Conservation (phyloP, 345 rosid genomes). For the Cochlearia excelsa region DNA sequence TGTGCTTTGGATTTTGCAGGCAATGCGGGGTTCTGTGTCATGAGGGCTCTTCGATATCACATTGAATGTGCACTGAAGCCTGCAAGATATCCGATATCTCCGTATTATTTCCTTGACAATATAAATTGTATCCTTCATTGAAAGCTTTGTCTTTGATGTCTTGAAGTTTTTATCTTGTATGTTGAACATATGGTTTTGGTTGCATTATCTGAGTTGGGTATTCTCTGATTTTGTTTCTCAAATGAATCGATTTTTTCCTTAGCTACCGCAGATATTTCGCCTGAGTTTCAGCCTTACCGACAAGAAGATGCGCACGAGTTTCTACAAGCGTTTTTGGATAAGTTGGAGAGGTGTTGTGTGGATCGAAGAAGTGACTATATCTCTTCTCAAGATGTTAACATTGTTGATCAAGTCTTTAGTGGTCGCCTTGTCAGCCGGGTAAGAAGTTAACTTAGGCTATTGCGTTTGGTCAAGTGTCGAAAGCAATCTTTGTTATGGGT, state of each 20-base stretch:
- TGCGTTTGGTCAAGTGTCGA: background rate
- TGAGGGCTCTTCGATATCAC: slow-evolving; percentile 50
- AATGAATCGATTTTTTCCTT: slow-evolving; percentile 33
- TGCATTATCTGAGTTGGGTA: background rate
- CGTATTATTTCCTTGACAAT: slow-evolving; percentile 48
- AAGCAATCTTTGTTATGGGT: background rate
- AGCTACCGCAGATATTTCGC: slow-evolving; percentile 51
- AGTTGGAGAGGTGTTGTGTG: slow-evolving; percentile 60
- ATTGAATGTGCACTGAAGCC: slow-evolving; percentile 47
- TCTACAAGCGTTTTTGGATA: slow-evolving; percentile 68
- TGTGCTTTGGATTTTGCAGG: slow-evolving; percentile 42
- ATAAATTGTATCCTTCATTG: slow-evolving; percentile 58
- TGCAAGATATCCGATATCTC: slow-evolving; percentile 48
- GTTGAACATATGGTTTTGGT: background rate
- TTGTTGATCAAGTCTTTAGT: slow-evolving; percentile 60
- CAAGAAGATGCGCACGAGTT: slow-evolving; percentile 95
- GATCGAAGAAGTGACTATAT: slow-evolving; percentile 28
- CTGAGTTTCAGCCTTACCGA: slow-evolving; percentile 50
- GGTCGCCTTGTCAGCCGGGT: slow-evolving; percentile 75
- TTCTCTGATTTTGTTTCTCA: slow-evolving; percentile 1
- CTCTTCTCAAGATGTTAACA: slow-evolving; percentile 38
- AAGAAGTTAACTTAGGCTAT: slow-evolving; percentile 22
- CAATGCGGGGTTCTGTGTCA: slow-evolving; percentile 54
- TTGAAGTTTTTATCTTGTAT: background rate
- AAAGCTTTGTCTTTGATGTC: background rate